Conservation (phyloP, 768 basidiomycete species). For the Trametes gibbosa region DNA sequence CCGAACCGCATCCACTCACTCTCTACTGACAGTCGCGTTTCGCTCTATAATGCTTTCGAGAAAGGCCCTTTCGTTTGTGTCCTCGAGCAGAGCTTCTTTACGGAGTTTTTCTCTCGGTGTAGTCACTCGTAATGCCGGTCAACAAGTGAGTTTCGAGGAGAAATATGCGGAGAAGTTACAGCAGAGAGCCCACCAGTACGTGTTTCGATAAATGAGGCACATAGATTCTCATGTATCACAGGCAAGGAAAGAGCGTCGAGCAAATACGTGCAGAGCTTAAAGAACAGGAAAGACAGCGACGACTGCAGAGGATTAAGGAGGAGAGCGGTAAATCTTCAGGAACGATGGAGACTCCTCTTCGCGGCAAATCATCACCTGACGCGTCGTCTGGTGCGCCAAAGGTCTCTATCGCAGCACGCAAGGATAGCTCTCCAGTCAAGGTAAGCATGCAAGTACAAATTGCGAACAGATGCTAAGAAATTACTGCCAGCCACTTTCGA, state of each 20-base stretch:
- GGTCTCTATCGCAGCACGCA: conserved; percentile 33
- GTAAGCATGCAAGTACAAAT: conserved; percentile 30
- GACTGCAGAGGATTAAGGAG: conserved; percentile 15
- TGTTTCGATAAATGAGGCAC: conserved; percentile 20
- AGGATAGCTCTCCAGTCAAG: conserved; percentile 69
- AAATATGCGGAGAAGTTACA: conserved; percentile 74
- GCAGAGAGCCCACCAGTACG: conserved; percentile 64
- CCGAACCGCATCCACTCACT: no score
- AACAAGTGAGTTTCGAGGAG: conserved; percentile 34
- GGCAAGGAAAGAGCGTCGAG: conserved; percentile 41
- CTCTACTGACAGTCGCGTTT: no score
- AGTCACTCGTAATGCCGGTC: neutral
- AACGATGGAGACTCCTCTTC: neutral
- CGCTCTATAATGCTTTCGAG: conserved; percentile 3
- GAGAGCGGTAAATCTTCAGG: conserved; percentile 10
- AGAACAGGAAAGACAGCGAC: conserved; percentile 24
- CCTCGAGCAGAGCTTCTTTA: neutral
- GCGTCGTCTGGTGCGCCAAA: conserved; percentile 11
- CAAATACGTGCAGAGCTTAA: conserved; percentile 35
- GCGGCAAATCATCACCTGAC: conserved; percentile 15
- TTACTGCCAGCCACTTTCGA: conserved; percentile 64
- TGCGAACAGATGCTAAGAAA: neutral
- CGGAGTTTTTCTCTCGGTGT: neutral
- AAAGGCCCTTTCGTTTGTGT: neutral
- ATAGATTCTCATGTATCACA: conserved; percentile 20